phyloP scores from a whole-genome alignment of 116 monocot genomes.

The Trichopus zeylanicus region DNA sequence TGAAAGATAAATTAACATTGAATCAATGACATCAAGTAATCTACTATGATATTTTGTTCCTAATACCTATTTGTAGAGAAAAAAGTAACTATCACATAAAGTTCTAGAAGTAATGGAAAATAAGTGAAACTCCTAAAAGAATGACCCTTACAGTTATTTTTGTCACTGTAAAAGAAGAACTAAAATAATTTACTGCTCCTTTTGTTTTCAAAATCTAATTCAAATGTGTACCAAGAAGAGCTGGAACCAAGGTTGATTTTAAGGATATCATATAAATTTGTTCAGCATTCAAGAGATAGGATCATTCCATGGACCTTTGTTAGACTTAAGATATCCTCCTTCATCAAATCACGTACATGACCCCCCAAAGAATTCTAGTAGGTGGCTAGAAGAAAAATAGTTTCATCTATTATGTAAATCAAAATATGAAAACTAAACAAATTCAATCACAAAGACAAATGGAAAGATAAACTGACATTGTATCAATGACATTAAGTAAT shows the following conservation, averaged over 20 bases:
- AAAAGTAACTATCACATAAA: not conserved
- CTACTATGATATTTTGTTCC: slow-evolving; percentile 63
- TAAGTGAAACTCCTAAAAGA: not conserved
- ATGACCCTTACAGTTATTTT: slow-evolving; percentile 72
- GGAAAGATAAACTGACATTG: slow-evolving; percentile 30
- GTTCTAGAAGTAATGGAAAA: not conserved
- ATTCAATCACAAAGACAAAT: not conserved
- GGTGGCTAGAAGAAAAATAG: slow-evolving; percentile 45
- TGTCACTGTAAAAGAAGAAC: no score
- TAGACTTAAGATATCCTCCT: slow-evolving; percentile 80
- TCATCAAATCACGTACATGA: slow-evolving; percentile 53
- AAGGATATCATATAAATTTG: no score
- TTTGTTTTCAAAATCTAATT: no score
- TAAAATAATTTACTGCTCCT: no score
- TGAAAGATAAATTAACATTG: slow-evolving; percentile 30
- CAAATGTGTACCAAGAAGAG: no score
- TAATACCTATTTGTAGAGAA: slow-evolving; percentile 31
- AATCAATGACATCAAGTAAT: slow-evolving; percentile 74
- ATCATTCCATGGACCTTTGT: slow-evolving; percentile 97
- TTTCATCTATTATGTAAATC: not conserved
- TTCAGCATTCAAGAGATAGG: no score
- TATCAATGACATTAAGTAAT: slow-evolving; percentile 73
- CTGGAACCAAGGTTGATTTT: no score
- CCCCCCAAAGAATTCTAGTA: slow-evolving; percentile 88
- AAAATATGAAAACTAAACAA: not conserved